A percentile compares a stretch with the other conserved stretches of the same genome.
Evolutionary conservation across 257 asterid genomes (phyloP).

Genomic region (Coffea canephora): DNA sequence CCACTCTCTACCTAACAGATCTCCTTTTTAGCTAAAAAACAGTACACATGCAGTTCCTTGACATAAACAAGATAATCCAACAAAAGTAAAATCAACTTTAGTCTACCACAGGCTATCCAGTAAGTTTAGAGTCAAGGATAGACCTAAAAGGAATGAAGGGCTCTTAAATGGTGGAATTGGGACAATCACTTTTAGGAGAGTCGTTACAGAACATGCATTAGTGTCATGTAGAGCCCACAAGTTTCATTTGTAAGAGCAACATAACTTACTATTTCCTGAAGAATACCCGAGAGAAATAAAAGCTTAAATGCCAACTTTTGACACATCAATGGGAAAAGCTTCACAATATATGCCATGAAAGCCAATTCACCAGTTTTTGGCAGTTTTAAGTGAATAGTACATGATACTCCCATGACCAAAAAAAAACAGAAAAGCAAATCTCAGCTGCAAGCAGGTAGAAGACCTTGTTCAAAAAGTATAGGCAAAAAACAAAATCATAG

Average conservation of each 20-base stretch:
- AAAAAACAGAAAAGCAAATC: neutral
- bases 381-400: neutral
- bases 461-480: no score
- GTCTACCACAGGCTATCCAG: neutral
- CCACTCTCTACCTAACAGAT: neutral
- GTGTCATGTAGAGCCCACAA: neutral
- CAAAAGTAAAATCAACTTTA: neutral
- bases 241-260: no score
- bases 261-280: neutral
- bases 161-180: neutral
- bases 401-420: neutral
- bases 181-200: neutral
- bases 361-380: neutral
- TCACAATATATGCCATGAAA: neutral
- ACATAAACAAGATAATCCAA: neutral
- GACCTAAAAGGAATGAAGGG: neutral
- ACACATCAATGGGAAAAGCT: neutral
- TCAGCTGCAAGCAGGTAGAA: neutral
- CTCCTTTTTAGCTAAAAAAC: neutral
- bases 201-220: neutral
- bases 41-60: neutral
- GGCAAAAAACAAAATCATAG: neutral
- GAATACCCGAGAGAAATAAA: neutral
- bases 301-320: no score
- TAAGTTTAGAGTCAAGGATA: neutral